These are phyloP conservation scores for Peterozyma xylosa DNA, from an alignment of 805 yeast species.

Conservation along the genomic window DNA sequence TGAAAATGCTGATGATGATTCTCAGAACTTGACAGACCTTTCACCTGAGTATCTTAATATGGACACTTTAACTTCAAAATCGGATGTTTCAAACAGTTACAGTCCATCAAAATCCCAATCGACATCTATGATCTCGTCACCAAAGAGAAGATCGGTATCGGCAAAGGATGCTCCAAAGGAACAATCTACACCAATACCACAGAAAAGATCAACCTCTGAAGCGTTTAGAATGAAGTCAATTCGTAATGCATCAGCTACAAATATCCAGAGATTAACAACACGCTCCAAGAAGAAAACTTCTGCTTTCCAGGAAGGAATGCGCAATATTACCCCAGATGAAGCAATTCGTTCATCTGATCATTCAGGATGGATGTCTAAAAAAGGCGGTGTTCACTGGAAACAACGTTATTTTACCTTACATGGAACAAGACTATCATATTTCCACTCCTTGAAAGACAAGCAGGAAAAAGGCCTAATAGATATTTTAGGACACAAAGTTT, in stretches of 20 bases:
- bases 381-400: conserved; percentile 86
- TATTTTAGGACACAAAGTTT: conserved; percentile 87
- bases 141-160: conserved; percentile 43
- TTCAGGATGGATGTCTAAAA: conserved; percentile 95
- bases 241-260: conserved; percentile 47
- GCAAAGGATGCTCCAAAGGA: conserved; percentile 32
- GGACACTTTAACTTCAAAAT: conserved; percentile 7
- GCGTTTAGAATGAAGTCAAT: conserved; percentile 42
- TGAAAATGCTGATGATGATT: conserved; percentile 10
- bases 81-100: conserved; percentile 12
- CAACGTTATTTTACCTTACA: conserved; percentile 80
- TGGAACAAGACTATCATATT: conserved; percentile 89
- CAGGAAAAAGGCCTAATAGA: conserved; percentile 91
- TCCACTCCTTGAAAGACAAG: conserved; percentile 66
- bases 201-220: conserved; percentile 28
- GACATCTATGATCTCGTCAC: conserved; percentile 9
- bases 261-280: conserved; percentile 33
- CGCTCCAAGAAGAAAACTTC: conserved; percentile 60
- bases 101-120: background rate
- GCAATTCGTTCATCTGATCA: conserved; percentile 69
- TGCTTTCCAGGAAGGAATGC: conserved; percentile 84
- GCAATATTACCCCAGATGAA: conserved; percentile 65
- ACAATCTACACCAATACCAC: conserved; percentile 11
- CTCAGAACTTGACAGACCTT: conserved; percentile 12
- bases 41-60: background rate